A percentile compares a stretch with the other conserved stretches of the same genome.
These are phyloP conservation scores for Stephania japonica DNA, from an alignment of 164 flowering plant species.

Conservation along the genomic window DNA sequence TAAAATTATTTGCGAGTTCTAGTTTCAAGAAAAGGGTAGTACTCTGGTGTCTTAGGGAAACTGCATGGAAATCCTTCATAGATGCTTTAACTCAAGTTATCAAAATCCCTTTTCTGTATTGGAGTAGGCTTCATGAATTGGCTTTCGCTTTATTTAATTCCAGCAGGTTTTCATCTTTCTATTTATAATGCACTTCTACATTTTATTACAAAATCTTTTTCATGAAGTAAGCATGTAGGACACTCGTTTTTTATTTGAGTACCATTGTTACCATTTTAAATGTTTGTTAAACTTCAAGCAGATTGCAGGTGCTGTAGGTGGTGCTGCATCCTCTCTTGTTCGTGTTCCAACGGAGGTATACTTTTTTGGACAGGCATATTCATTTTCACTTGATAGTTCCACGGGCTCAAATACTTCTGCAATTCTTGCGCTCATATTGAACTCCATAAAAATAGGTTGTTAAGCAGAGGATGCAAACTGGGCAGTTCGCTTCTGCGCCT, in stretches of 20 bases:
- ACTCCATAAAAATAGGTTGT: conserved; percentile 49
- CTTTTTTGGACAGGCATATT: neutral
- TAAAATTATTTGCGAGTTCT: too few relatives aligned
- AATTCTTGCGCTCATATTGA: conserved; percentile 1
- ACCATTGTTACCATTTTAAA: conserved; percentile 1
- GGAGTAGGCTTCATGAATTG: too few relatives aligned
- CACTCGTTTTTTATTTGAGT: neutral
- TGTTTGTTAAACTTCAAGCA: conserved; percentile 21
- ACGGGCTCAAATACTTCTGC: neutral
- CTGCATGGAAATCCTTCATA: too few relatives aligned
- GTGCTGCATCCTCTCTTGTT: conserved; percentile 84
- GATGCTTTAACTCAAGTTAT: too few relatives aligned
- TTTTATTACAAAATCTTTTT: too few relatives aligned
- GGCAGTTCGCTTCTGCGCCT: conserved; percentile 80
- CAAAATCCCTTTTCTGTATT: too few relatives aligned
- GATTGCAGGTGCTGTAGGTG: conserved; percentile 94
- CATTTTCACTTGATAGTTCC: conserved; percentile 3
- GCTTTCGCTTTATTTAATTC: neutral
- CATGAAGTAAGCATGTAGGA: neutral
- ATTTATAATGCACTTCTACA: neutral
- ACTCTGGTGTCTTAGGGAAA: too few relatives aligned
- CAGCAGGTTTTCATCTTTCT: neutral
- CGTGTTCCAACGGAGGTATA: conserved; percentile 95
- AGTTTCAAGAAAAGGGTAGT: too few relatives aligned
- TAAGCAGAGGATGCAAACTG: conserved; percentile 90